Evolutionary conservation across 2,329 filamentous ascomycete genomes (phyloP).

Genomic region (Monilinia vaccinii-corymbosi): DNA sequence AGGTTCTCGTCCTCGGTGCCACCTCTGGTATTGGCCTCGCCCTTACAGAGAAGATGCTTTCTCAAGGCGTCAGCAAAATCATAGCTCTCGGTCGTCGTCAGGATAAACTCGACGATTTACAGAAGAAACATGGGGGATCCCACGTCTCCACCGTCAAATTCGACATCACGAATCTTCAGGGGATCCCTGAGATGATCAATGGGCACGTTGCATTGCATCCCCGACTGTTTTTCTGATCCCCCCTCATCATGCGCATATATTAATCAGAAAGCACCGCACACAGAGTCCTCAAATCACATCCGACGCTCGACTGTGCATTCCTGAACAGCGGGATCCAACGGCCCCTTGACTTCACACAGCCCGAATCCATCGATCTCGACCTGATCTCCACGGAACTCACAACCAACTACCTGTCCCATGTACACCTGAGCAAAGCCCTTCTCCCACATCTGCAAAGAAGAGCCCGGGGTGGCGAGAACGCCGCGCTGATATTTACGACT

Average conservation of each 20-base stretch:
- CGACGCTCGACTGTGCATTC: slow-evolving; percentile 27
- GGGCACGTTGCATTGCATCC: background rate
- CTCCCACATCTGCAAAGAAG: slow-evolving; percentile 27
- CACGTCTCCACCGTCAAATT: background rate
- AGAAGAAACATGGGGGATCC: slow-evolving; percentile 22
- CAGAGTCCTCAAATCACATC: slow-evolving; percentile 1
- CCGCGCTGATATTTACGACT: slow-evolving; percentile 19
- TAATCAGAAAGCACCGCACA: background rate
- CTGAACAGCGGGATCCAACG: slow-evolving; percentile 28
- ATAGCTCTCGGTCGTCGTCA: slow-evolving; percentile 46
- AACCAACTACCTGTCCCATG: slow-evolving; percentile 35
- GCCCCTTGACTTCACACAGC: slow-evolving; percentile 18
- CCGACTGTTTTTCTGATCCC: too few relatives aligned
- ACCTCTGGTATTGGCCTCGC: slow-evolving; percentile 44
- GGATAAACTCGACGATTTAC: slow-evolving; percentile 33
- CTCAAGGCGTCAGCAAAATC: slow-evolving; percentile 38
- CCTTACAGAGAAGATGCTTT: slow-evolving; percentile 36
- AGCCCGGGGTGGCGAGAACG: background rate
- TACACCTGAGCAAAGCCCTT: slow-evolving; percentile 32
- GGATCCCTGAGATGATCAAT: background rate
- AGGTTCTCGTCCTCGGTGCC: slow-evolving; percentile 46
- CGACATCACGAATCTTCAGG: slow-evolving; percentile 8
- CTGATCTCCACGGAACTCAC: slow-evolving; percentile 32
- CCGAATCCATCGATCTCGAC: slow-evolving; percentile 14
- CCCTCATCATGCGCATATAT: background rate